Evolutionary conservation across 2,329 filamentous ascomycete species (phyloP), one percentile per base, ranked within the genome.

Genomic region (Pseudogymnoascus sp.): DNA sequence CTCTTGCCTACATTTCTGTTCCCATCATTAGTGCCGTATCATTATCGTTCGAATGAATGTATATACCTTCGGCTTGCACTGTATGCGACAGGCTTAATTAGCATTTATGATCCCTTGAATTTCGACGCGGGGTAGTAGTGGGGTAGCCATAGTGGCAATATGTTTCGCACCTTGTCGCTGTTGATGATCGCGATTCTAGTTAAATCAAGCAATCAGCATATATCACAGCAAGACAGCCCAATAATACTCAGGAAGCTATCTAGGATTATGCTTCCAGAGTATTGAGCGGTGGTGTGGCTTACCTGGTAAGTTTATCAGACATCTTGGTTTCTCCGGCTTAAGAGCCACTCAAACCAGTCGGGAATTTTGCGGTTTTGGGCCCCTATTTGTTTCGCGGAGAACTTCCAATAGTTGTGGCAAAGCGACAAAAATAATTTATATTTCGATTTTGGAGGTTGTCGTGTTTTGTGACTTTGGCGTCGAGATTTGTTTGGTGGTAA

Each of bases 141-240:
- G 76, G 76, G 77, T 75, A 77, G 68, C 67, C 72, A 38, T 68
- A 72, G 69, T 67, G 70, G 73, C 70, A 72, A 72, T 56, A 67
- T 74, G 73, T 72, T 70, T 65, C 80, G 73, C 76, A 95, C 91
- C 88, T 99, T 97, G 88, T 99, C 95, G 77, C 85, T 89, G 79
- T 93, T 97, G 82, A 99, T 91, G 81, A 99, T 99, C 74, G 95
- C 95, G 81, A 99, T 93, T 89, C 95, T 96, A 74, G 59, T 70
- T 33, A 61, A 38, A 44, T 38, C 59, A 62, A 62, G 23, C 44
- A 17, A 29, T 62, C 21, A 46, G 60, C 33, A 46, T 53, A 60
- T 26, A 31, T 60, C 17, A 42, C 59, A 44, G 10, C 13, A 26
- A 38, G 33, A 44, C 4, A 37, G 29, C 29, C 10, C 5, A 60